Percentiles rank a stretch among this genome's conserved stretches.
Evolutionary conservation across 1,139 yeast species (phyloP).

Genomic region (Taphrina sp.): DNA sequence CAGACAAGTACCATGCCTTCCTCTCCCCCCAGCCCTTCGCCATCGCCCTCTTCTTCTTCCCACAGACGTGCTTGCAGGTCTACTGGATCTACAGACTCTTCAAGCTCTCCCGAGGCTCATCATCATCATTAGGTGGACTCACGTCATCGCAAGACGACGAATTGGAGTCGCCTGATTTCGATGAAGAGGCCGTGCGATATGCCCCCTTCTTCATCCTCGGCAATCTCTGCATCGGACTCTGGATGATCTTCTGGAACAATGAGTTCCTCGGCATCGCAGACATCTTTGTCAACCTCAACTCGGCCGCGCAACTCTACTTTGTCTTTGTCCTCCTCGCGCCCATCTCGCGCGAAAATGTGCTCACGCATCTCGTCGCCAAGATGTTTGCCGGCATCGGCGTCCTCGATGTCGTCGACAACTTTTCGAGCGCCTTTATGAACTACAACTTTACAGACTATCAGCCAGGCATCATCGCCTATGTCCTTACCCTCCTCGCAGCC

Average conservation of each 20-base stretch:
- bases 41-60: conserved; percentile 31
- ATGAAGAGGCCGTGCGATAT: conserved; percentile 23
- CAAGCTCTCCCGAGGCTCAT: not conserved
- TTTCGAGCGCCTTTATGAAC: conserved; percentile 23
- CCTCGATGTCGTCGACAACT: conserved; percentile 29
- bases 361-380: conserved; percentile 28
- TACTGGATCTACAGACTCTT: conserved; percentile 28
- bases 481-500: conserved; percentile 19
- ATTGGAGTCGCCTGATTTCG: not conserved
- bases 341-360: conserved; percentile 11
- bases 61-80: conserved; percentile 23
- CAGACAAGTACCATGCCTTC: conserved; percentile 30
- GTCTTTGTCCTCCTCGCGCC: conserved; percentile 23
- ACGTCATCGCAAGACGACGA: too few species aligned
- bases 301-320: conserved; percentile 27
- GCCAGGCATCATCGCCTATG: conserved; percentile 25
- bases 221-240: conserved; percentile 29
- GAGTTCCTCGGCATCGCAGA: conserved; percentile 26
- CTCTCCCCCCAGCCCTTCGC: conserved; percentile 29
- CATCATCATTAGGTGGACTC: not conserved
- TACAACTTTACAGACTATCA: conserved; percentile 7
- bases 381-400: conserved; percentile 31
- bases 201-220: conserved; percentile 26
- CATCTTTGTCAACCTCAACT: conserved; percentile 30
- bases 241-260: conserved; percentile 32